phyloP scores from a whole-genome alignment of 2,329 filamentous ascomycete genomes.

The Penicillium concentricum region DNA sequence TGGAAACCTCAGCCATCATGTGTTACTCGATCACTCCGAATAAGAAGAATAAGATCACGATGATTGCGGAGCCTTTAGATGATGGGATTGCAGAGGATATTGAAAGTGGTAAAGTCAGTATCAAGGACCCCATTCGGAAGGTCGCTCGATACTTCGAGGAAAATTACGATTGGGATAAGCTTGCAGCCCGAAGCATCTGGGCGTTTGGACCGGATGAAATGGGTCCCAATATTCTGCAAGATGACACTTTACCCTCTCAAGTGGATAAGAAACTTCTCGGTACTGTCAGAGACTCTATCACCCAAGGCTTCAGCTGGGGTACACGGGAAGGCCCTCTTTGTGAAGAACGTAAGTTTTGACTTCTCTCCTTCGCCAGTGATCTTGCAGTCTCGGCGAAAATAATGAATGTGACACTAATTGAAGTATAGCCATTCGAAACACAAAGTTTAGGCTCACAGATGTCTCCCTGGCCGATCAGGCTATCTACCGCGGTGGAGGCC shows the following conservation, averaged over 20 bases:
- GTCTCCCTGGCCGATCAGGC: constrained; percentile 81
- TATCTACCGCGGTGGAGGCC: constrained; percentile 91
- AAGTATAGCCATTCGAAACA: constrained; percentile 81
- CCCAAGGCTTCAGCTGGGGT: constrained; percentile 96
- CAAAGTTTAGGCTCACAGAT: constrained; percentile 95
- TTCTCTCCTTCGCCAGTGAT: constrained; percentile 15
- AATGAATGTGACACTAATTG: constrained; percentile 20
- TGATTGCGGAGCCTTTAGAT: constrained; percentile 95
- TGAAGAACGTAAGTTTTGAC: constrained; percentile 77
- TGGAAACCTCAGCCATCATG: constrained; percentile 95
- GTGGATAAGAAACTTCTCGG: constrained; percentile 89
- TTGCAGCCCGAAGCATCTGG: constrained; percentile 95
- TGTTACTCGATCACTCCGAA: constrained; percentile 98
- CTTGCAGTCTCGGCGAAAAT: background rate
- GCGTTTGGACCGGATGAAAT: constrained; percentile 95
- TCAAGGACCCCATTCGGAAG: constrained; percentile 87
- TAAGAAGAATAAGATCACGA: constrained; percentile 99
- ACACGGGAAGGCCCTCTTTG: constrained; percentile 92
- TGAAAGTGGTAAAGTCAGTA: constrained; percentile 83
- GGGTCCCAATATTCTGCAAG: constrained; percentile 92
- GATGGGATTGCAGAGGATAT: constrained; percentile 95
- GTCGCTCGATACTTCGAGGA: constrained; percentile 97
- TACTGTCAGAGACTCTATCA: constrained; percentile 85
- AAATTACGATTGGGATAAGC: constrained; percentile 93
- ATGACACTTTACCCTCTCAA: constrained; percentile 91